Conservation (phyloP, 2,329 filamentous ascomycete species). For the Neopestalotiopsis clavispora region DNA sequence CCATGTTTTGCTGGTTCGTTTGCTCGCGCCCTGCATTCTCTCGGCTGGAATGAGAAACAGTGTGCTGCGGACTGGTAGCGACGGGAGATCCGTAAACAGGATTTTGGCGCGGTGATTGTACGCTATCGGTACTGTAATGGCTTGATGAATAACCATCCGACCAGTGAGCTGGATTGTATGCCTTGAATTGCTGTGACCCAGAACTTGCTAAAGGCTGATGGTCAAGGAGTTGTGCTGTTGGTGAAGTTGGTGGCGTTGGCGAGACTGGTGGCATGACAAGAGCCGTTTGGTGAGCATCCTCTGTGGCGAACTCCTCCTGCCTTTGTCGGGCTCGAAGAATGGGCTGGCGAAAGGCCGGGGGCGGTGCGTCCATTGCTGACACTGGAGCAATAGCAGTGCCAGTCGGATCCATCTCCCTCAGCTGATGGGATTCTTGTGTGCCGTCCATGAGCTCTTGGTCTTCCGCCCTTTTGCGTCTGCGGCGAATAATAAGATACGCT, state of each 20-base stretch:
- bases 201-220: no score
- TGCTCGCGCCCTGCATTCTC: no score
- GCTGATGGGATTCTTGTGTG: neutral
- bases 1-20: no score
- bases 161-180: slow-evolving; percentile 11
- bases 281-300: neutral
- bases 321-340: neutral
- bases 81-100: neutral
- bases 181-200: slow-evolving; percentile 1
- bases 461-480: neutral
- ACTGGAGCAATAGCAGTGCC: neutral
- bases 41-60: neutral
- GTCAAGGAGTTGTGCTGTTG: neutral
- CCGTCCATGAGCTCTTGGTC: neutral
- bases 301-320: neutral
- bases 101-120: neutral
- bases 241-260: neutral
- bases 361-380: neutral
- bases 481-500: neutral
- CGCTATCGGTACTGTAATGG: neutral
- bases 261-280: neutral
- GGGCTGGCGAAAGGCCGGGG: neutral
- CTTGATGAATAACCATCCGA: neutral
- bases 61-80: neutral
- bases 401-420: neutral